Evolutionary conservation across 768 basidiomycete species (phyloP), one percentile per base, ranked within the genome.

Genomic region (Kwoniella sp.): DNA sequence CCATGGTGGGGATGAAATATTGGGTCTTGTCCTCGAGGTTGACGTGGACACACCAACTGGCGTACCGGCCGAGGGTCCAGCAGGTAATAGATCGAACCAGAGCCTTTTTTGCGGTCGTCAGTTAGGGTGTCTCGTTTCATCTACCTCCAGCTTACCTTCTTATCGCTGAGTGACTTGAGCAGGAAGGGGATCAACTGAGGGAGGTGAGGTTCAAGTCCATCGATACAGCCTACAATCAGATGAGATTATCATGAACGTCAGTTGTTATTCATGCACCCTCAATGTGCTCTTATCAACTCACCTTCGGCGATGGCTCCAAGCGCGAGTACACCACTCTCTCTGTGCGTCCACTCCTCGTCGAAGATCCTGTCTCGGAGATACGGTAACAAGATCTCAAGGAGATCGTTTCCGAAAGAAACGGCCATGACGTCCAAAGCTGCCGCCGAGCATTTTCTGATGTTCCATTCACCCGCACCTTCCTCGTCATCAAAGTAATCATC

Each of bases 251-350:
- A 33, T 58, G 13, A 25, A 26, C 26, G 21, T 65, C 55, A 64
- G 62, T 44, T 1, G 21, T n/a, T 53, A 22, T 27, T 49, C 8
- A 44, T 6, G 33, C 33, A 15, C n/a, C 54, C n/a, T n/a, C 6
- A 13, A 26, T 25, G 4, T 5, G 2, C 13, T 6, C 8, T 13
- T 21, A 48, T 8, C 12, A 10, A 81, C 85, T 63, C 69, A 92
- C 94, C 95, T 84, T 99, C 96, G 6, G 96, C 96, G 87, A 99
- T 95, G 8, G 96, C 96, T 52, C 96, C 96, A 59, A 99, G 81
- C 1, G 96, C 96, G 62, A 99, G 83, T 67, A 99, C 94, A 19
- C 91, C 94, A 71, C 92, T 92, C 82, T 99, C 96, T 72, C 92
- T 83, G 76, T 96, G 89, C 69, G 93, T 81, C 96, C 96, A 99